These are phyloP conservation scores for Prunus kanzakura DNA, from an alignment of 306 rosid genomes.

Conservation along the genomic window DNA sequence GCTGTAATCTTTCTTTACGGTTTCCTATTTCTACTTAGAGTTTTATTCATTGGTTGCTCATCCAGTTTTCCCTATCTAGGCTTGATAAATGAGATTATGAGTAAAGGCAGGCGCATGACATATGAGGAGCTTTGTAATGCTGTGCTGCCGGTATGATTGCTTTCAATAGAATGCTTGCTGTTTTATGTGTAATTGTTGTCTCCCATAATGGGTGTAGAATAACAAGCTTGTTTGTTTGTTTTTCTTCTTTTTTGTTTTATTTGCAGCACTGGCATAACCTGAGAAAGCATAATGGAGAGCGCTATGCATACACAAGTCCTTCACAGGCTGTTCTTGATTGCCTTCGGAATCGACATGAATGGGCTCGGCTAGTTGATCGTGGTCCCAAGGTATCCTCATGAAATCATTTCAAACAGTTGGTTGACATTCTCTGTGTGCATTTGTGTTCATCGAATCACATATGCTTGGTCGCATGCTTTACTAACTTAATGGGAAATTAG, in stretches of 20 bases:
- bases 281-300: slow-evolving; percentile 98
- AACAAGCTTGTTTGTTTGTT: not conserved
- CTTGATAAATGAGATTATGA: slow-evolving; percentile 90
- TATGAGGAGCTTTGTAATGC: slow-evolving; percentile 93
- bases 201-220: not conserved
- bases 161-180: slow-evolving; percentile 2
- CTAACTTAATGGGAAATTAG: not conserved
- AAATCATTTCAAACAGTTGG: not conserved
- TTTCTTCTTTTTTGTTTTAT: slow-evolving; percentile 9
- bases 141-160: slow-evolving; percentile 74
- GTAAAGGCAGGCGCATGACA: slow-evolving; percentile 89
- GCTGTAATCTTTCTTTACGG: slow-evolving; percentile 2
- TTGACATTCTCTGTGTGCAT: not conserved
- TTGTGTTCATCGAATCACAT: not conserved
- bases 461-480: not conserved
- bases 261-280: slow-evolving; percentile 92
- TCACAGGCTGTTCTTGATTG: slow-evolving; percentile 99
- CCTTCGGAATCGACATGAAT: slow-evolving; percentile 86
- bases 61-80: slow-evolving; percentile 46
- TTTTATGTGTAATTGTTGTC: slow-evolving; percentile 15
- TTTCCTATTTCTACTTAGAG: slow-evolving; percentile 2
- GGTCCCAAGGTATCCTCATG: slow-evolving; percentile 81
- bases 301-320: slow-evolving; percentile 93
- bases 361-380: slow-evolving; percentile 96
- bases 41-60: slow-evolving; percentile 20